phyloP scores from a whole-genome alignment of 2,329 filamentous ascomycete genomes.

The Tricladium varicosporioides region DNA sequence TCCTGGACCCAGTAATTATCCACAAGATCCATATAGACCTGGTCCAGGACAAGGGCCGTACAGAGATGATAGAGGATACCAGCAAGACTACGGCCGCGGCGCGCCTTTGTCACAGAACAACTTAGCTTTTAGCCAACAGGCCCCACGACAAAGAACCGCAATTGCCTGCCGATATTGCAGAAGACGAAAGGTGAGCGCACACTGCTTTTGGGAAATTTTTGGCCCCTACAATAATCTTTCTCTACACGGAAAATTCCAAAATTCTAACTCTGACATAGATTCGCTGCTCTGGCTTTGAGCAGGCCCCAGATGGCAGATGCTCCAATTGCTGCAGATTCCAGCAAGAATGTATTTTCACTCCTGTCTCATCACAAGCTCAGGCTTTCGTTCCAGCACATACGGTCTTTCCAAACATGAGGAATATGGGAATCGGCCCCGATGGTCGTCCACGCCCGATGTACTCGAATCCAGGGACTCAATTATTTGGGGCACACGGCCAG shows the following conservation, averaged over 20 bases:
- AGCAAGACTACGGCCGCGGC: constrained; percentile 27
- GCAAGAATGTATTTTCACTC: constrained; percentile 75
- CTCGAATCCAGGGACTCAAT: constrained; percentile 28
- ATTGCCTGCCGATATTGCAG: constrained; percentile 61
- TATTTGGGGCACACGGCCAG: constrained; percentile 41
- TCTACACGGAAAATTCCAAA: neutral
- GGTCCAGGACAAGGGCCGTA: constrained; percentile 21
- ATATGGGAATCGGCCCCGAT: constrained; percentile 36
- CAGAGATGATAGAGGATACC: constrained; percentile 28
- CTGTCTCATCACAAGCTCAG: constrained; percentile 70
- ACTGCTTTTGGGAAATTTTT: neutral
- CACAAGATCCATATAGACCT: constrained; percentile 26
- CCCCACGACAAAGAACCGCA: constrained; percentile 58
- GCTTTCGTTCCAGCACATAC: constrained; percentile 73
- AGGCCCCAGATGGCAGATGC: constrained; percentile 69
- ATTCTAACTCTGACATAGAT: constrained; percentile 50
- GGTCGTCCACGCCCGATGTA: constrained; percentile 32
- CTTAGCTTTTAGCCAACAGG: constrained; percentile 41
- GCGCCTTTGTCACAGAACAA: constrained; percentile 23
- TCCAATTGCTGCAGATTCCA: constrained; percentile 72
- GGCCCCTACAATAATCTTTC: neutral
- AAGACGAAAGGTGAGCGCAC: constrained; percentile 51
- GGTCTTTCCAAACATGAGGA: constrained; percentile 55
- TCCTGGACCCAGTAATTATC: constrained; percentile 25
- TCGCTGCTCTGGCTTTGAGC: constrained; percentile 73